These are phyloP conservation scores for Chlorencoelia australis DNA, from an alignment of 2,329 filamentous ascomycete species.

Conservation along the genomic window DNA sequence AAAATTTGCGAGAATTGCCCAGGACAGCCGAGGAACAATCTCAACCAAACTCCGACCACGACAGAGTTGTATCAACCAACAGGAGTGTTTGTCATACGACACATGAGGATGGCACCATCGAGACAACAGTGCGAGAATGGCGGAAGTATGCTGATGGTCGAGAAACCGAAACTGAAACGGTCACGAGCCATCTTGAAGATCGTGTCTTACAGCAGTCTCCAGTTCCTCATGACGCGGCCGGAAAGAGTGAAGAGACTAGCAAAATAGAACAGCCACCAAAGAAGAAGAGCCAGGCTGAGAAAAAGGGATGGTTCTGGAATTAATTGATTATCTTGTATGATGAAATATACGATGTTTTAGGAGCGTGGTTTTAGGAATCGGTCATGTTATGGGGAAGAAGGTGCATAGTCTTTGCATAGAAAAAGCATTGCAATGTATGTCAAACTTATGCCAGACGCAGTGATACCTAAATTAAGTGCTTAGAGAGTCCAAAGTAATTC, in stretches of 20 bases:
- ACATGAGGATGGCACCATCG: conserved; percentile 10
- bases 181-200: conserved; percentile 2
- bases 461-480: too few species aligned
- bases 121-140: conserved; percentile 8
- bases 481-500: too few species aligned
- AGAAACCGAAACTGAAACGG: conserved; percentile 8
- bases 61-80: conserved; percentile 9
- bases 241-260: not conserved
- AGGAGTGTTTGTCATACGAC: conserved; percentile 9
- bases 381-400: too few species aligned
- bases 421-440: too few species aligned
- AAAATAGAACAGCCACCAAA: not conserved
- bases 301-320: conserved; percentile 13
- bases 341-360: too few species aligned
- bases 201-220: not conserved
- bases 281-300: conserved; percentile 4
- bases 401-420: too few species aligned
- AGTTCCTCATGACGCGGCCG: not conserved
- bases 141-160: conserved; percentile 11
- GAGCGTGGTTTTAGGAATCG: too few species aligned
- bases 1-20: not conserved
- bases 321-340: too few species aligned
- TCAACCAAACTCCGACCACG: not conserved
- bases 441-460: too few species aligned
- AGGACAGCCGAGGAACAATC: not conserved